Evolutionary conservation across 768 basidiomycete genomes (phyloP).

Genomic region (Sarcodon aspratus): DNA sequence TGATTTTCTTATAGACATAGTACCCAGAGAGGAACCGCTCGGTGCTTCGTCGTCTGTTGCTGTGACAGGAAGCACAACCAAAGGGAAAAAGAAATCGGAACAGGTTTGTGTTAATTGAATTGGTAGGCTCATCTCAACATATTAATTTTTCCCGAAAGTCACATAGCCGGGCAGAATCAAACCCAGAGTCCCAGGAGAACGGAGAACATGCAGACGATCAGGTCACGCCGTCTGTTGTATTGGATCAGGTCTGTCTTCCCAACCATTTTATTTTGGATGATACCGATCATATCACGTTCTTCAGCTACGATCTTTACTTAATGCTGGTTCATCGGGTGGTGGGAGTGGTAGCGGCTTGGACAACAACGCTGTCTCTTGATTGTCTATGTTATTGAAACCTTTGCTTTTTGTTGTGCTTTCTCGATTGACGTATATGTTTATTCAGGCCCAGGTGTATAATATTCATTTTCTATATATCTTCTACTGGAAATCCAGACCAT

Average conservation of each 20-base stretch:
- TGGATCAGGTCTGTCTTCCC: not conserved
- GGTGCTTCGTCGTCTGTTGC: slow-evolving; percentile 7
- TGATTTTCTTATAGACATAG: slow-evolving; percentile 94
- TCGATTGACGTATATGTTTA: not conserved
- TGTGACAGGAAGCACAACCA: slow-evolving; percentile 1
- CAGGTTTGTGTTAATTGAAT: not conserved
- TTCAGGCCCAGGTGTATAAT: not conserved
- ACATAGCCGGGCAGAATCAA: not conserved
- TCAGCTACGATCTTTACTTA: not conserved
- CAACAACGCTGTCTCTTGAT: not conserved
- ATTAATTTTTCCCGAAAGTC: not conserved
- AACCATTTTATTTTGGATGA: not conserved
- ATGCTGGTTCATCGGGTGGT: not conserved
- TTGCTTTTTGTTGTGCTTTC: not conserved
- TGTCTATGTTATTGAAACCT: not conserved
- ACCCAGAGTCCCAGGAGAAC: not conserved
- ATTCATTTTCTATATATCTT: not conserved
- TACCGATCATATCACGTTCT: not conserved
- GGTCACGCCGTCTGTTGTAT: not conserved
- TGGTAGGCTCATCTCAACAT: not conserved
- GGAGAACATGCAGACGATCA: not conserved
- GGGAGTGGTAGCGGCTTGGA: not conserved
- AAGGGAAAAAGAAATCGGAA: slow-evolving; percentile 11
- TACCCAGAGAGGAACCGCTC: slow-evolving; percentile 68
- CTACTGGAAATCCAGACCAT: not conserved